Base-by-base conservation (phyloP, 768 basidiomycete genomes). In the Mrakia hoshinonis region DNA sequence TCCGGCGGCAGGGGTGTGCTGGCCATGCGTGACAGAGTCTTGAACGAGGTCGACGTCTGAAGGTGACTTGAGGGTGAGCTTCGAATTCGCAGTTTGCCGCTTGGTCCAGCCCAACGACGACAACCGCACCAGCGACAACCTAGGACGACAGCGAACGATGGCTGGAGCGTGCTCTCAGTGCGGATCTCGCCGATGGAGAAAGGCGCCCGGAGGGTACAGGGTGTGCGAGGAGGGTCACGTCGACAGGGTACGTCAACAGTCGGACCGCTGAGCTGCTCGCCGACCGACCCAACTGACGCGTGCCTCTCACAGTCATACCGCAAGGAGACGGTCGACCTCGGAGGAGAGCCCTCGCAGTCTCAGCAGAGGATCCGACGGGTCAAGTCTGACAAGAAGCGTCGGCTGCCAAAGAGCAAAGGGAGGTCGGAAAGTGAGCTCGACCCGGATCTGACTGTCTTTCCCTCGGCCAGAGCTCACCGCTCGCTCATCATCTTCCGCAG, bases 181-280 rank as follows among this genome's bases (percentile, higher is more conserved):
- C 77, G 87, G 89, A 11, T 93, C 92, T 29, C 85, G 85, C 63
- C 85, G 88, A 78, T 96, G 92, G 92, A 86, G 90, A 76, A 93
- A 91, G 77, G 90, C 92, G 72, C 85, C 86, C 13, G 84, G 87
- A 46, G 93, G 93, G 0, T 82, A 89, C 52, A 84, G 93, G 52
- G 87, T 88, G 1, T 96, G 93, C 79, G 89, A 87, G 74, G 93
- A 96, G 77, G 93, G 93, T 12, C 93, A 96, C 79, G 85, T 95
- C 46, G 64, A 65, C 49, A 43, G 24, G 31, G 73, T 70, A 38
- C 51, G 73, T 54, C 4, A 36, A 43, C 31, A 52, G 39, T 52
- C 49, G 22, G 39, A 18, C 20, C 48, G 22, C 48, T 67, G 39
- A 39, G n/a, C 31, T 49, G 26, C n/a, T 51, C 61, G 26, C 73